Conservation (phyloP, 129 eudicot genomes). For the Centella asiatica region DNA sequence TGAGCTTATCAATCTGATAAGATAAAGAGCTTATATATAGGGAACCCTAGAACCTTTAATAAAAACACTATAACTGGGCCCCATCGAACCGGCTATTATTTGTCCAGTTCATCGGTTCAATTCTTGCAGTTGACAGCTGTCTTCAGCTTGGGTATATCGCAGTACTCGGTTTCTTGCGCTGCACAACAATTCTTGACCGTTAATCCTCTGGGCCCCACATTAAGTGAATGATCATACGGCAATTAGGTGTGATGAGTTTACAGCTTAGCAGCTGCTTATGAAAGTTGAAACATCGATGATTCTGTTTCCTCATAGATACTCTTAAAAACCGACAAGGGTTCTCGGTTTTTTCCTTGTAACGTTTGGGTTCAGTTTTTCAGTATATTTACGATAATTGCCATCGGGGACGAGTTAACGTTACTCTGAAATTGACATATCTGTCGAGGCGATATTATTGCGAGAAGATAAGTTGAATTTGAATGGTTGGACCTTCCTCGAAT, state of each 20-base stretch:
- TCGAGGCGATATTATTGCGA: background rate
- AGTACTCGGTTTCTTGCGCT: background rate
- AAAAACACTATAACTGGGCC: slow-evolving; percentile 26
- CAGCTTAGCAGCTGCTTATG: background rate
- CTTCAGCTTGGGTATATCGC: slow-evolving; percentile 17
- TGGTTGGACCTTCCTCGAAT: too few species aligned
- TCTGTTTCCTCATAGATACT: background rate
- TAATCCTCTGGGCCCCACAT: background rate
- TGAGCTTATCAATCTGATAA: slow-evolving; percentile 10
- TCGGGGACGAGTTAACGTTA: background rate
- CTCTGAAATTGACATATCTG: background rate
- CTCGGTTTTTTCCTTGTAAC: background rate
- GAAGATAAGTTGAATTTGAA: background rate
- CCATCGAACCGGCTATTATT: slow-evolving; percentile 34
- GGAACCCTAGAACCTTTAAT: accelerated
- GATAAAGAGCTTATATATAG: background rate
- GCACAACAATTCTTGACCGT: background rate
- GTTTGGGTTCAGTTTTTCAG: background rate
- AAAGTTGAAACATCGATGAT: slow-evolving; percentile 5
- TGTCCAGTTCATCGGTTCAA: slow-evolving; percentile 49
- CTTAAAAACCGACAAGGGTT: background rate
- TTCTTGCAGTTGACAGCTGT: slow-evolving; percentile 45
- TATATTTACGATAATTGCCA: slow-evolving; percentile 11
- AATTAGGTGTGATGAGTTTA: background rate
- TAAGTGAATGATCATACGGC: slow-evolving; percentile 19